Evolutionary conservation across 768 basidiomycete species (phyloP), one percentile per base, ranked within the genome.

Genomic region (Boletus tylopilopsis): DNA sequence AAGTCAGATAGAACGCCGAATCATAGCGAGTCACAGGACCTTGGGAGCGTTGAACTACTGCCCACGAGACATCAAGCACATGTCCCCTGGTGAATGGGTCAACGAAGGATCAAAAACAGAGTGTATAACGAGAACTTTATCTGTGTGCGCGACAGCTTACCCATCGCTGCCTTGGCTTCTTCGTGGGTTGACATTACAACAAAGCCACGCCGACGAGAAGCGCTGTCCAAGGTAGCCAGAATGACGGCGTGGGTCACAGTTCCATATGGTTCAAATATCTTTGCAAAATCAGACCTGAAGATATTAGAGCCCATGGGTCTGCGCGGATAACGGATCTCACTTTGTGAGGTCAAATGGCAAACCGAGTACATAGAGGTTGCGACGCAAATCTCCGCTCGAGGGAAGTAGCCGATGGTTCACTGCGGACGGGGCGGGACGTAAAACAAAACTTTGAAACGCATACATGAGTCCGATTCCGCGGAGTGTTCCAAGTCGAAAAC

Each of bases 321-420:
- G 32, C 5, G 38, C 1, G 5, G 41, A 42, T 35, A 47, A 42
- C 27, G 32, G 16, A 43, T 61, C 76, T 45, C 59, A 89, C 89
- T 89, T 87, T 16, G 84, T 83, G 29, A 91, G 74, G 58, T 86
- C 84, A 59, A 90, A 90, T 6, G 90, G 90, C 45, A 92, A 68
- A 13, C 89, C 90, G 23, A 92, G 81, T 34, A 90, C 88, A 56
- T 92, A 92, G 35, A 92, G 79, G 62, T 92, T 92, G 50, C 89
- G 78, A 44, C 89, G 85, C 35, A 32, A 16, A 57, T 82, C 76
- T 45, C 69, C 54, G 23, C 69, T 55, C 25, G 63, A 57, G 53
- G 45, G 56, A 56, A 51, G 63, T 55, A 40, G 34, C 9, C 53
- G 56, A 2, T 33, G 3, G 6, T 43, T 50, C 34, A 4, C 32